Base-by-base conservation (phyloP, 2,329 filamentous ascomycete species). In the Clonostachys byssicola region DNA sequence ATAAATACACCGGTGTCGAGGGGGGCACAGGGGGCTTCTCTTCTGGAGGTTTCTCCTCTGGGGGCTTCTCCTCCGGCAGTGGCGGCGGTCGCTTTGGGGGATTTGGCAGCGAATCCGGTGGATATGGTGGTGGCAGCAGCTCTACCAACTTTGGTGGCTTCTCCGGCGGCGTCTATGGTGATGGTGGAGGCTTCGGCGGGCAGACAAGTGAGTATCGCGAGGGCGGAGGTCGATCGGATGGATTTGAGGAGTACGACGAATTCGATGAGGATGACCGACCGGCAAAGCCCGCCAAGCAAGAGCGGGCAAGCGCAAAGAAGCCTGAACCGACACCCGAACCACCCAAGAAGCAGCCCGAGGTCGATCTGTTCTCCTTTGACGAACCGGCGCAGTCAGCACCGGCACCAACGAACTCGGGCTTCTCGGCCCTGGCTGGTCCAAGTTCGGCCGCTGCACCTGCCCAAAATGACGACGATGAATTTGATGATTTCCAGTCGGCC, bases 231-330 rank as follows among this genome's bases (percentile, higher is more conserved):
- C 73, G 85, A 49, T 74, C 77, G 47, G 91, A 95, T 54, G 81
- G 86, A 54, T 99, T 96, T 57, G 92, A 97, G 57, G 94, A 96
- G 67, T 99, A 99, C 60, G 92, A 99, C 62, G 94, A 99, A 67
- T 92, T 86, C 59, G 92, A 97, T 47, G 94, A 96, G 59, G 89
- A 78, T 39, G 69, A 75, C 34, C 60, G 68, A 46, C 72, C 72
- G 20, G 59, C 65, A 2, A 58, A 64, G 45, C 71, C 79, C 49
- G 68, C 80, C 20, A 56, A 56, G 50, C 56, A 65, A 6, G 66
- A 68, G 46, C 53, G 56, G 4, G 45, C 59, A 38, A 30, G 23
- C 23, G 51, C 60, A 54, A 76, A 77, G 58, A 66, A 71, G 9
- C 60, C 66, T 8, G 74, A 82, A 17, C 60, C 65, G 10, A 74